Base-by-base conservation (phyloP, 768 basidiomycete species). In the Termitomyces sp. region DNA sequence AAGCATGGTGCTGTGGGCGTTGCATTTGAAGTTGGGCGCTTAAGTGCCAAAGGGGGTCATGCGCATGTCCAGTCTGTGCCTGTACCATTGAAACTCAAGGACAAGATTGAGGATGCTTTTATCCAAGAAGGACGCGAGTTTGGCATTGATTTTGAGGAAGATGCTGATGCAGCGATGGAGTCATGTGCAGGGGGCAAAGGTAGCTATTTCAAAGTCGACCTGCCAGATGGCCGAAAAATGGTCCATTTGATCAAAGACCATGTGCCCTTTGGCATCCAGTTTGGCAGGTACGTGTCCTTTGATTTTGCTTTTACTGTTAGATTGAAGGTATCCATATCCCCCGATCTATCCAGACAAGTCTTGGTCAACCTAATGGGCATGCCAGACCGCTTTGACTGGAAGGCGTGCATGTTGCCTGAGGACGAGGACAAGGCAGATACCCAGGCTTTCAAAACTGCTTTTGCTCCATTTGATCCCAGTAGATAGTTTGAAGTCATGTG, bases 31-130 rank as follows among this genome's bases (percentile, higher is more conserved):
- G 85, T 98, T 21, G 91, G 87, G 12, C 81, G 95, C 8, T 68
- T 93, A 42, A 82, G 82, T 54, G 82, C 87, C 2, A 90, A 89
- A 70, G 95, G 93, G 10, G 96, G 94, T 0, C 97, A 99, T 65
- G 94, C 93, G 14, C 96, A 98, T 70, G 76, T 97, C 8, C 97
- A 98, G 67, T 85, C 80, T 35, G 80, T 92, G 1, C 91, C 94
- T 24, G 69, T 95, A 6, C 92, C 93, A 0, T 58, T 70, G n/a
- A 75, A 75, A 41, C 67, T 90, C 38, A 71, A 82, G 59, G 75
- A 80, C 46, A 74, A 80, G 56, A 80, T 96, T 11, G 88, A 88
- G 66, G 72, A 79, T 11, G 77, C 83, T 11, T 98, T 98, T 68
- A 62, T 79, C 17, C 71, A 74, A n/a, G 87, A 89, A 66, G 93